Conservation (phyloP, 495 filamentous ascomycete species). For the Penicillium maclennaniae region DNA sequence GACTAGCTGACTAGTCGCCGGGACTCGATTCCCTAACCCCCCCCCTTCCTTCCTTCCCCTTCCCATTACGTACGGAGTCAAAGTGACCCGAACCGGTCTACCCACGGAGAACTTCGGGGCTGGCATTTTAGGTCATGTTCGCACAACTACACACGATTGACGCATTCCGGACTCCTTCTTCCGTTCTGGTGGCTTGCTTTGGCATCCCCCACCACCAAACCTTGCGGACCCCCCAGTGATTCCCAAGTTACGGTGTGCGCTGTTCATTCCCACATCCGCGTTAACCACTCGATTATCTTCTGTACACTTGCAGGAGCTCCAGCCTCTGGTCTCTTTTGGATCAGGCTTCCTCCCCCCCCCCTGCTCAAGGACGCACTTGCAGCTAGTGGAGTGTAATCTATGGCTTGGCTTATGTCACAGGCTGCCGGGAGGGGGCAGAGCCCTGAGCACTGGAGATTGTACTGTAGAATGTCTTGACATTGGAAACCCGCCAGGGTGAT, state of each 20-base stretch:
- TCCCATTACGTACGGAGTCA: constrained; percentile 5
- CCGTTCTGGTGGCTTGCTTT: constrained; percentile 9
- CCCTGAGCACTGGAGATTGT: neutral
- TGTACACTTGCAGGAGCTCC: neutral
- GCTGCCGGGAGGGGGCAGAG: no score
- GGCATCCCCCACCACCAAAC: constrained; percentile 18
- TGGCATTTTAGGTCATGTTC: neutral
- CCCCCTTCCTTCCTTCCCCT: no score
- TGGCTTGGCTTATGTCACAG: constrained; percentile 25
- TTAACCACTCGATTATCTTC: neutral
- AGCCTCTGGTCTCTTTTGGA: constrained; percentile 2
- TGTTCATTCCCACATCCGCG: neutral
- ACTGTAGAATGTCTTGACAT: constrained; percentile 1
- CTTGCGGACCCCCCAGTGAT: constrained; percentile 1
- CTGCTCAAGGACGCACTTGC: constrained; percentile 14
- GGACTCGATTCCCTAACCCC: constrained; percentile 5
- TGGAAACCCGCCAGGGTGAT: neutral
- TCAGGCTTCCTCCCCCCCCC: constrained; percentile 22
- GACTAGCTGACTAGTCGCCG: no score
- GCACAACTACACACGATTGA: neutral
- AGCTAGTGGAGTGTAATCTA: constrained; percentile 16
- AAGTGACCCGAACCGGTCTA: neutral
- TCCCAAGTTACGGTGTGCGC: constrained; percentile 24
- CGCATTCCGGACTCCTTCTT: neutral
- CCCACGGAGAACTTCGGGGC: constrained; percentile 11